Base-by-base conservation (phyloP, 306 rosid genomes). In the Macrotyloma uniflorum region DNA sequence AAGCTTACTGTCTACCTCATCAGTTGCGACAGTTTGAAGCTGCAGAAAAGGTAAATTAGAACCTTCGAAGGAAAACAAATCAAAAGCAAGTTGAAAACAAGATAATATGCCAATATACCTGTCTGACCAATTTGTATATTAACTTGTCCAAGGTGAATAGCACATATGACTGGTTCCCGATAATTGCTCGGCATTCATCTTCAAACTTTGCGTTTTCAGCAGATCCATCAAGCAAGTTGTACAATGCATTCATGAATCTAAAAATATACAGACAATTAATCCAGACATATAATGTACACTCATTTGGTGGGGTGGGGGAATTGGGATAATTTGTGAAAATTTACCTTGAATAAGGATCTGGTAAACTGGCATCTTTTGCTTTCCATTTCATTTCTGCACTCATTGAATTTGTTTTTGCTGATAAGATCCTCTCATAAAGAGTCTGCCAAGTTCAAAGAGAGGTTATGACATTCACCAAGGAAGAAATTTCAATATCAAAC, bases 121-220 rank as follows among this genome's bases (percentile, higher is more conserved):
- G 99, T 88, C 93, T 93, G 73, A 96, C 90, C 47, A 96, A 84
- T 88, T 91, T 96, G 89, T 88, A 96, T 46, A 96, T 91, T 80
- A 96, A 77, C 83, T 93, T 96, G 89, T 93, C 99, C 89, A 96
- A 83, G 51, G 99, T 96, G 86, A 96, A 96, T 69, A 96, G 74
- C 72, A 96, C 86, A 70, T 96, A 96, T 2, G 99, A 96, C 66
- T 96, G 98, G 73, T 93, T 96, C 66, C 99, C 99, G 42, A 91
- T 80, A 66, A 90, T 87, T 26, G 99, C 90, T 80, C 98, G 96
- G 79, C 99, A 96, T 77, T 96, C 99, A 74, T 96, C 99, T 90
- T 96, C 99, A 84, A 93, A 96, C 81, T 93, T 93, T 16, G 92
- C 85, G 85, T 93, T 96, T 74, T 96, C 99, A 16, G 86, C 82